Percentiles rank a stretch among this genome's conserved stretches.
Conservation (phyloP, 495 filamentous ascomycete species). For the Talaromyces ruber region DNA sequence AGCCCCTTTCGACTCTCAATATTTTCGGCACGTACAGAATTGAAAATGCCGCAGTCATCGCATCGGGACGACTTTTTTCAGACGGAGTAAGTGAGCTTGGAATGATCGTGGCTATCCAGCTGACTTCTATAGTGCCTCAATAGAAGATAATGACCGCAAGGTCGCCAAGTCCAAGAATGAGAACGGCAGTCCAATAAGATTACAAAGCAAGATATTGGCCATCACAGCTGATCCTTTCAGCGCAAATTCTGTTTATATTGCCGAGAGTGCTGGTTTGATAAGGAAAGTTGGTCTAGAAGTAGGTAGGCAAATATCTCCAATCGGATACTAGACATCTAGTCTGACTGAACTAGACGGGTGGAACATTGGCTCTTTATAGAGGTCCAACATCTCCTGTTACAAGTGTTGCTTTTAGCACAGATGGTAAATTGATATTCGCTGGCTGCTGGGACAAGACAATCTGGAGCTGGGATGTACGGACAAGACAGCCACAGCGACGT, state of each 20-base stretch:
- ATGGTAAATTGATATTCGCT: slow-evolving; percentile 59
- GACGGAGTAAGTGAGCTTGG: slow-evolving; percentile 52
- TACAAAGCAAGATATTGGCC: slow-evolving; percentile 81
- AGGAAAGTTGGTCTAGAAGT: slow-evolving; percentile 68
- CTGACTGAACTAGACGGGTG: slow-evolving; percentile 31
- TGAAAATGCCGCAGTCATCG: slow-evolving; percentile 53
- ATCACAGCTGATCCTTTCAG: slow-evolving; percentile 59
- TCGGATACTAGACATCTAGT: slow-evolving; percentile 2
- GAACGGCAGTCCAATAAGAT: slow-evolving; percentile 68
- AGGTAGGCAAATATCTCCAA: slow-evolving; percentile 34
- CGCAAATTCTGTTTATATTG: slow-evolving; percentile 59
- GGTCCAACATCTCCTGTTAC: slow-evolving; percentile 75
- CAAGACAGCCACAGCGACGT: slow-evolving; percentile 38
- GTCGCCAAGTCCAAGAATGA: slow-evolving; percentile 74
- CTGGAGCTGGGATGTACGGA: slow-evolving; percentile 68
- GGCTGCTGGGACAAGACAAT: slow-evolving; percentile 91
- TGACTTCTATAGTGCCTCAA: slow-evolving; percentile 46
- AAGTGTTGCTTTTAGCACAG: slow-evolving; percentile 60
- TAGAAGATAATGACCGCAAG: slow-evolving; percentile 64
- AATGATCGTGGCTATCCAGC: neutral
- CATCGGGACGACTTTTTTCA: slow-evolving; percentile 81
- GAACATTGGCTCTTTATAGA: slow-evolving; percentile 48
- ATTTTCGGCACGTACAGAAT: neutral
- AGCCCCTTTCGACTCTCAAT: neutral
- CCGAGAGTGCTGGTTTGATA: slow-evolving; percentile 73